Conservation (phyloP, 805 yeast species). For the Candida vartiovaarae region DNA sequence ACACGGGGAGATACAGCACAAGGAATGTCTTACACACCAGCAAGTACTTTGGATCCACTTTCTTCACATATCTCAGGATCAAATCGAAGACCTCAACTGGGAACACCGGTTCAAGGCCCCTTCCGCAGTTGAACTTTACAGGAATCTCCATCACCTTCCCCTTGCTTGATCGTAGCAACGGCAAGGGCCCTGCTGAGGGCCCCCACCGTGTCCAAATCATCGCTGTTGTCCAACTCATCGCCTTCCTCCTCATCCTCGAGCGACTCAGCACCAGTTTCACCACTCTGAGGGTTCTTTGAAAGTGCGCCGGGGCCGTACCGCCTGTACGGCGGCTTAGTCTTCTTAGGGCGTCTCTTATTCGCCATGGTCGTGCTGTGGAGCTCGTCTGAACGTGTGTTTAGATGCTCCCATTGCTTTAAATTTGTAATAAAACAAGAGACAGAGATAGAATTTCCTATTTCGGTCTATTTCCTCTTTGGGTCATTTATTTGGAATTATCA, state of each 20-base stretch:
- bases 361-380: slow-evolving; percentile 43
- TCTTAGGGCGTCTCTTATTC: slow-evolving; percentile 81
- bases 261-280: neutral
- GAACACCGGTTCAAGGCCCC: slow-evolving; percentile 15
- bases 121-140: slow-evolving; percentile 1
- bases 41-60: slow-evolving; percentile 42
- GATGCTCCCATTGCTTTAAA: neutral
- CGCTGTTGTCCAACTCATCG: slow-evolving; percentile 20
- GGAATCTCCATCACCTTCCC: slow-evolving; percentile 9
- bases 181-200: neutral
- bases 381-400: neutral
- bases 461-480: neutral
- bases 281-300: neutral
- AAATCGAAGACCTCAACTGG: slow-evolving; percentile 24
- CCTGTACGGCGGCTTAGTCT: slow-evolving; percentile 71
- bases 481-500: too few relatives aligned
- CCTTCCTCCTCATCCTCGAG: slow-evolving; percentile 27
- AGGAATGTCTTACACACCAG: slow-evolving; percentile 60
- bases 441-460: neutral
- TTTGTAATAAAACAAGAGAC: neutral
- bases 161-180: neutral
- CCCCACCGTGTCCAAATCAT: neutral
- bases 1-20: slow-evolving; percentile 47
- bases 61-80: slow-evolving; percentile 23
- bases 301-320: slow-evolving; percentile 50